phyloP scores from a whole-genome alignment of 2,329 filamentous ascomycete species.

The Aspergillus fumigatus region DNA sequence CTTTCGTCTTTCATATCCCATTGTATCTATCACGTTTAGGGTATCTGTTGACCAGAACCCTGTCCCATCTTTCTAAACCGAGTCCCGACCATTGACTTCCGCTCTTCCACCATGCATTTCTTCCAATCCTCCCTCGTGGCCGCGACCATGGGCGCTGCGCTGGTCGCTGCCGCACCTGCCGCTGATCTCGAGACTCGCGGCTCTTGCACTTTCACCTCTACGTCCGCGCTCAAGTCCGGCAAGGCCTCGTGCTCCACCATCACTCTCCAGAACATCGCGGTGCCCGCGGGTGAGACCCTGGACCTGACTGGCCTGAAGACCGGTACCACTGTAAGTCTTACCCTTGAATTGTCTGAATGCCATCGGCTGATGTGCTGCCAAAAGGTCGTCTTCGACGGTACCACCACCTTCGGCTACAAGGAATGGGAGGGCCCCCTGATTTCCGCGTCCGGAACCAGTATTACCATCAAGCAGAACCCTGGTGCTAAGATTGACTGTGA shows the following conservation, averaged over 20 bases:
- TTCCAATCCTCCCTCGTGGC: conserved; percentile 8
- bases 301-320: conserved; percentile 52
- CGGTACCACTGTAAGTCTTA: conserved; percentile 43
- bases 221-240: conserved; percentile 42
- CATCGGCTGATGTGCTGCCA: not conserved
- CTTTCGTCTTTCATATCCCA: not conserved
- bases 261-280: conserved; percentile 48
- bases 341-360: not conserved
- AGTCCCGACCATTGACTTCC: not conserved
- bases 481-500: conserved; percentile 54
- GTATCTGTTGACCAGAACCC: not conserved
- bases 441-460: conserved; percentile 53
- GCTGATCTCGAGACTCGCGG: conserved; percentile 18
- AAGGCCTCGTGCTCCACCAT: conserved; percentile 54
- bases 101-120: conserved; percentile 11
- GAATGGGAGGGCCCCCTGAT: conserved; percentile 63
- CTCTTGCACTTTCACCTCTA: conserved; percentile 54
- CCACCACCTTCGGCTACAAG: conserved; percentile 61
- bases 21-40: not conserved
- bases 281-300: conserved; percentile 56
- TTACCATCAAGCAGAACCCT: conserved; percentile 49
- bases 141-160: conserved; percentile 10
- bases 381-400: conserved; percentile 58
- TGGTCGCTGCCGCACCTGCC: conserved; percentile 19
- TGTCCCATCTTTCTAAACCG: not conserved